phyloP scores from a whole-genome alignment of 2,329 filamentous ascomycete genomes.

The Penicillium vulpinum region DNA sequence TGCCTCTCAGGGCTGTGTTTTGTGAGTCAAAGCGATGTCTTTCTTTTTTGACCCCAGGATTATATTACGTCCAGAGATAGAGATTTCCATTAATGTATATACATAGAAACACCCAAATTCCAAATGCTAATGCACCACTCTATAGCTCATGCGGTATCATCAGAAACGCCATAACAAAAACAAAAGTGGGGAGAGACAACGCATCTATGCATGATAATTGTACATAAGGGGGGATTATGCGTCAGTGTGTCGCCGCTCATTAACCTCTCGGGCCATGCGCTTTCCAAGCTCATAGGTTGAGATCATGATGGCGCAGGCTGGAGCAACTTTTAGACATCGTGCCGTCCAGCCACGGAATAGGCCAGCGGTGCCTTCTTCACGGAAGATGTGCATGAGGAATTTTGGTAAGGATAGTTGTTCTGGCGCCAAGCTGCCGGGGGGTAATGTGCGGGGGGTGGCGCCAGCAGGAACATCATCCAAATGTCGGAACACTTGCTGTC shows the following conservation, averaged over 20 bases:
- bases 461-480: conserved; percentile 38
- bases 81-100: conserved; percentile 7
- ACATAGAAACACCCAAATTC: conserved; percentile 1
- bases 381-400: conserved; percentile 88
- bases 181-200: conserved; percentile 15
- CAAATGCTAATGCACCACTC: conserved; percentile 16
- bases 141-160: conserved; percentile 28
- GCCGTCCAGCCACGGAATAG: conserved; percentile 92
- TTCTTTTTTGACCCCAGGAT: too few relatives aligned
- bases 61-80: not conserved
- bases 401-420: conserved; percentile 77
- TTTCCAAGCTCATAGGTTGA: conserved; percentile 97
- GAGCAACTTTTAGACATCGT: conserved; percentile 88
- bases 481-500: conserved; percentile 80
- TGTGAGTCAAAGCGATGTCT: conserved; percentile 16
- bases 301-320: conserved; percentile 98
- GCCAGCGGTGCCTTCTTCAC: conserved; percentile 75
- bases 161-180: conserved; percentile 18
- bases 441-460: conserved; percentile 11
- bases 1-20: conserved; percentile 14
- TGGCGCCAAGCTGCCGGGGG: conserved; percentile 46
- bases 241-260: conserved; percentile 54
- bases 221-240: conserved; percentile 17
- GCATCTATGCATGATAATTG: conserved; percentile 19
- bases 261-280: conserved; percentile 75